Evolutionary conservation across 768 basidiomycete species (phyloP), one percentile per base, ranked within the genome.

Genomic region (Calocybe gangraenosa): DNA sequence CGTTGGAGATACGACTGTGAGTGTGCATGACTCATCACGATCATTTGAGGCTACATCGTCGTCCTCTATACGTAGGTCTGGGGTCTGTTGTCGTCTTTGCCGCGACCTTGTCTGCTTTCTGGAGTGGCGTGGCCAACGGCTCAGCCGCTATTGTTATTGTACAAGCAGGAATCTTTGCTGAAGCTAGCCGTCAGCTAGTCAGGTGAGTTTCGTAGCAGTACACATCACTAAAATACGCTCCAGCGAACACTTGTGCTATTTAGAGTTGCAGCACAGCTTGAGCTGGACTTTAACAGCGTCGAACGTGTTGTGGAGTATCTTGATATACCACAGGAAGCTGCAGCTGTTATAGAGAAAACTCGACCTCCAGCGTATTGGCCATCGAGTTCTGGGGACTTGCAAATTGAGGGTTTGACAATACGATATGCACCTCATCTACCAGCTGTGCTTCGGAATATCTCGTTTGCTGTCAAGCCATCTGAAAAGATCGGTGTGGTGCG

Each of bases 361-460:
- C 70, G 79, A 38, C 81, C 84, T n/a, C 84, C 84, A 1, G 84
- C 83, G 1, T 80, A 79, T 49, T 87, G 84, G 84, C 84, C 84
- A 3, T 79, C 78, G 1, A 77, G 65, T 37, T 68, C 68, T 31
- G 82, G 84, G 21, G 69, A 75, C 25, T 60, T 88, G 14, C 60
- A 69, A 0, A 75, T 87, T 11, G 74, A 86, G 37, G 63, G 80
- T 33, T 62, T 88, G 19, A 71, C 73, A 3, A 73, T 88, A 8
- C 68, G 64, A 48, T 90, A 90, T 64, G 79, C 78, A 8, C 71
- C 79, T 1, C 74, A 78, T 50, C 65, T 87, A 0, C 80, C 81
- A 0, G 62, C 77, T 5, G 84, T 81, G 10, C 62, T 88, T 42
- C 74, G 75, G 46, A 63, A 67, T 3, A 44, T 87, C 15, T 76